Conservation (phyloP, 768 basidiomycete genomes). For the Collybia sp. region DNA sequence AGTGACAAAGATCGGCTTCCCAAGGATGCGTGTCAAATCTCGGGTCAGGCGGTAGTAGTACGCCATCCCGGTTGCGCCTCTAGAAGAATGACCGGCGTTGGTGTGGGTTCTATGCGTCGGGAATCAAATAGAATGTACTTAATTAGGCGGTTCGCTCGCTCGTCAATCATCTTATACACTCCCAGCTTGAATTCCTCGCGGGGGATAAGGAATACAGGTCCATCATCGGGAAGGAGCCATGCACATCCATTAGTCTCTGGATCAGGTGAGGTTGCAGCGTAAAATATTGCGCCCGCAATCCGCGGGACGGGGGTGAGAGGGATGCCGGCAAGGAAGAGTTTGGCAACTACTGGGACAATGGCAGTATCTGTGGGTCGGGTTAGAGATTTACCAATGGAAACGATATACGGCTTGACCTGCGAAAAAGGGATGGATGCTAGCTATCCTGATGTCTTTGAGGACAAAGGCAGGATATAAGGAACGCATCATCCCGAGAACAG, state of each 20-base stretch:
- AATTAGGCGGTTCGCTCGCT: slow-evolving; percentile 28
- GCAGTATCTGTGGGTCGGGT: slow-evolving; percentile 33
- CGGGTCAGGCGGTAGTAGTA: slow-evolving; percentile 21
- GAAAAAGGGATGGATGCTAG: slow-evolving; percentile 49
- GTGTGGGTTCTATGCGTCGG: not conserved
- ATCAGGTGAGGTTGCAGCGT: slow-evolving; percentile 43
- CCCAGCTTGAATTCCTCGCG: slow-evolving; percentile 45
- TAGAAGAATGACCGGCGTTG: slow-evolving; percentile 3
- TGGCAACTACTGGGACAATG: slow-evolving; percentile 34
- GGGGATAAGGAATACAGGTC: slow-evolving; percentile 41
- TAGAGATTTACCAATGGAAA: not conserved
- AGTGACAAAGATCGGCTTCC: slow-evolving; percentile 18
- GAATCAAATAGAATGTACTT: slow-evolving; percentile 17
- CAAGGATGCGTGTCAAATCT: slow-evolving; percentile 24
- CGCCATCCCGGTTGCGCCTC: slow-evolving; percentile 17
- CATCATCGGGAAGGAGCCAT: slow-evolving; percentile 45
- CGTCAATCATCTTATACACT: slow-evolving; percentile 48
- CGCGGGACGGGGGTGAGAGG: slow-evolving; percentile 41
- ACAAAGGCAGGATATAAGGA: slow-evolving; percentile 33
- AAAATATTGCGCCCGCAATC: slow-evolving; percentile 48
- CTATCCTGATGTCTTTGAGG: slow-evolving; percentile 35
- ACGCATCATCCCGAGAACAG: slow-evolving; percentile 48
- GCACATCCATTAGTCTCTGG: slow-evolving; percentile 38
- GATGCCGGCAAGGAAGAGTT: slow-evolving; percentile 43
- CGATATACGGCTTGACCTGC: slow-evolving; percentile 29